Conservation (phyloP, 257 asterid species). For the Hygrophila difformis region DNA sequence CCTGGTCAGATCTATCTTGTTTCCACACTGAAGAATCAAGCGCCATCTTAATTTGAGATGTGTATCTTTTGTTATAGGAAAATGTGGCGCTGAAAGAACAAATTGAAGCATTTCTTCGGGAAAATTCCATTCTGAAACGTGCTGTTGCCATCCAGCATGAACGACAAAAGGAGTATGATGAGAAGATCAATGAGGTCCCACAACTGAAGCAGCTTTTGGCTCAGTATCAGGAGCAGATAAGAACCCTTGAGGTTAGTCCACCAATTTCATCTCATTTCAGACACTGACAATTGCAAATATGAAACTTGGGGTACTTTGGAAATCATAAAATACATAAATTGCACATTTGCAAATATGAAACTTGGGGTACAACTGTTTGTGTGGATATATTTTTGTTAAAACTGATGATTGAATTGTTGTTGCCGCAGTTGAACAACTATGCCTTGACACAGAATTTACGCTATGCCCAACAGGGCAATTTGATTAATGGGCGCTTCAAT, state of each 20-base stretch:
- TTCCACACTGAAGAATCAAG: too few species aligned
- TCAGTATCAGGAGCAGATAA: conserved; percentile 61
- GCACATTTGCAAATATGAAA: too few species aligned
- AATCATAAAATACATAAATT: too few species aligned
- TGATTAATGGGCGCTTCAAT: conserved; percentile 47
- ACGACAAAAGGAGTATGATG: conserved; percentile 71
- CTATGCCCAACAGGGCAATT: conserved; percentile 52
- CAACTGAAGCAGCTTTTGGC: conserved; percentile 60
- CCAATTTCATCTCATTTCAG: not conserved
- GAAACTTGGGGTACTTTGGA: too few species aligned
- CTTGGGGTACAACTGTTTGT: too few species aligned
- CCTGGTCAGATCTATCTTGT: too few species aligned
- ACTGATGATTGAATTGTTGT: not conserved
- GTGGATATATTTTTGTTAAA: too few species aligned
- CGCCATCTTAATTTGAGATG: not conserved
- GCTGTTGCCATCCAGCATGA: conserved; percentile 77
- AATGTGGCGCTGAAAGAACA: conserved; percentile 65
- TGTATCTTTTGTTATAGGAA: conserved; percentile 34
- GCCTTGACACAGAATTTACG: conserved; percentile 57
- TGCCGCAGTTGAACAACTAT: conserved; percentile 58
- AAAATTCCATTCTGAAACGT: conserved; percentile 66
- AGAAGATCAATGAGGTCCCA: conserved; percentile 52
- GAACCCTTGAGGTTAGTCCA: conserved; percentile 59
- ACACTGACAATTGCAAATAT: too few species aligned
- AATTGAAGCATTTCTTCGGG: conserved; percentile 38